Evolutionary conservation across 768 basidiomycete species (phyloP).

Genomic region (Leccinum truebloodii): DNA sequence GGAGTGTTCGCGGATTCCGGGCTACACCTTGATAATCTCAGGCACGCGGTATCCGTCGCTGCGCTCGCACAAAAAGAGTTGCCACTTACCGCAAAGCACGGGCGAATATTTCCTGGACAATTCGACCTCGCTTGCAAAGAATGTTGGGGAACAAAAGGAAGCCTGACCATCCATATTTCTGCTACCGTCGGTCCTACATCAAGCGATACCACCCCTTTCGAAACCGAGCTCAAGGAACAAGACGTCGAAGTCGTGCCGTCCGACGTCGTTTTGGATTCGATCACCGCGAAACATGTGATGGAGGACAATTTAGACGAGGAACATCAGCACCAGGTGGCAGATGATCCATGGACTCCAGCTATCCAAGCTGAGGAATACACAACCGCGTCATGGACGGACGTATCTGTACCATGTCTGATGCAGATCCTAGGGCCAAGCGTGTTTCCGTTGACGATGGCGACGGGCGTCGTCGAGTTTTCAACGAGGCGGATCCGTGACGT

Average conservation of each 20-base stretch:
- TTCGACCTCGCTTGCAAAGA: slow-evolving; percentile 52
- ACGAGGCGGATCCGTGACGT: slow-evolving; percentile 57
- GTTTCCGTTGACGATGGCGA: slow-evolving; percentile 57
- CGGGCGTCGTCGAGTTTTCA: slow-evolving; percentile 65
- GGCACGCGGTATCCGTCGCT: slow-evolving; percentile 44
- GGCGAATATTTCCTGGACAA: slow-evolving; percentile 38
- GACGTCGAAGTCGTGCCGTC: slow-evolving; percentile 31
- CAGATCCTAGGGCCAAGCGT: slow-evolving; percentile 53
- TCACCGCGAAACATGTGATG: slow-evolving; percentile 31
- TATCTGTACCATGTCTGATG: slow-evolving; percentile 32
- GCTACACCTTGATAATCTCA: slow-evolving; percentile 32
- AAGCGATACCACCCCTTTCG: slow-evolving; percentile 26
- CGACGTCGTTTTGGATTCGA: slow-evolving; percentile 27
- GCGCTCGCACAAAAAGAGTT: slow-evolving; percentile 42
- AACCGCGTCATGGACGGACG: slow-evolving; percentile 32
- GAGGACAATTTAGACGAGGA: slow-evolving; percentile 32
- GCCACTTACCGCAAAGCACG: slow-evolving; percentile 42
- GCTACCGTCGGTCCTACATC: neutral
- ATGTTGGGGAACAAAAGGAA: slow-evolving; percentile 48
- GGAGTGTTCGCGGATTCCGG: slow-evolving; percentile 38
- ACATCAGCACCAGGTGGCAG: slow-evolving; percentile 8
- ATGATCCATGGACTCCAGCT: slow-evolving; percentile 31
- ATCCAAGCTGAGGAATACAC: slow-evolving; percentile 25
- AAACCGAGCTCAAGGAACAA: slow-evolving; percentile 39
- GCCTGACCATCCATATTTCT: slow-evolving; percentile 29